Evolutionary conservation across 73 alveolate genomes (phyloP), one percentile per base, ranked within the genome.

Genomic region (Tetrahymena malaccensis): DNA sequence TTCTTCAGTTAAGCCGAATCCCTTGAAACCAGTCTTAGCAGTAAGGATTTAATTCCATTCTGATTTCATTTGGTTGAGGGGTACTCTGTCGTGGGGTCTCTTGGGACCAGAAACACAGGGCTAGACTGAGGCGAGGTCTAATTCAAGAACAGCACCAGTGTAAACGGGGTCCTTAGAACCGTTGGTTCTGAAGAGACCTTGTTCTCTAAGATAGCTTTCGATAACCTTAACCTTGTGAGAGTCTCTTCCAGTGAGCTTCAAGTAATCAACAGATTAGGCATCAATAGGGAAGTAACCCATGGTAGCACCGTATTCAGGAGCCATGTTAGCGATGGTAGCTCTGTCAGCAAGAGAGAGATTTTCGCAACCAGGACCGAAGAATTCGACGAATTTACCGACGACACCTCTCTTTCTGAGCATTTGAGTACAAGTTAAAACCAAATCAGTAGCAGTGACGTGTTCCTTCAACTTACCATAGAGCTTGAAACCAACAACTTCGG

Each of bases 221-320:
- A 97, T 96, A 94, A 95, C 70, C 35, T 44, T 97, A 55, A 98
- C 95, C 37, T 98, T 97, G 58, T 85, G 96, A 25, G 94, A 83
- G 34, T 98, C 96, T 96, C 99, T 98, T 22, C 99, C 99, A 25
- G 99, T 97, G 55, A 93, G 93, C 85, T 96, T 97, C 94, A 98
- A 95, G 83, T 96, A 98, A 84, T 98, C 98, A 85, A 98, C 94
- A 34, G 99, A 97, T 94, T 98, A 94, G 7, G 94, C 97, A 96
- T 98, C 99, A 43, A 98, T 96, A 19, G 99, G 99, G 99, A 98
- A 98, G 96, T 96, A 98, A 31, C 99, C 99, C 98, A 98, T 96
- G 40, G 99, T 98, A 34, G 99, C 99, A 50, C 99, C 99, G 93
- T 98, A 98, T 98, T 98, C 99, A 43, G 99, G 99, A 35, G 99